phyloP scores from a whole-genome alignment of 108 stramenopile species.

The Bacterosira constricta region DNA sequence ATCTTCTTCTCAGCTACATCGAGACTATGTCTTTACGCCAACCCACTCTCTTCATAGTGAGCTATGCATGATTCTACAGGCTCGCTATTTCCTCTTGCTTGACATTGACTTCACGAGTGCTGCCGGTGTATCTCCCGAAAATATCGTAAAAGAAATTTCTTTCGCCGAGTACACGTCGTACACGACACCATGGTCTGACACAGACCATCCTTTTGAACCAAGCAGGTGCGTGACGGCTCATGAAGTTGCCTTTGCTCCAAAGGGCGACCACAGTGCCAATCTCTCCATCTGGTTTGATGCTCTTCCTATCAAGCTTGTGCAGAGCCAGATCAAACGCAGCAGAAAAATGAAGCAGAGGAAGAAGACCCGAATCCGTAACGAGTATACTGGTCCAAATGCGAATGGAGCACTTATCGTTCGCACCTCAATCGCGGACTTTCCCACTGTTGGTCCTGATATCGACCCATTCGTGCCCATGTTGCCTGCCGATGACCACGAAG shows the following conservation, averaged over 20 bases:
- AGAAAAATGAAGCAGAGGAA: constrained; percentile 32
- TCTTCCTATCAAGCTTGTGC: constrained; percentile 22
- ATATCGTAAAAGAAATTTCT: constrained; percentile 21
- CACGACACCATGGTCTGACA: constrained; percentile 10
- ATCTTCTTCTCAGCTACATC: too few species aligned
- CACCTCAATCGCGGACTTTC: constrained; percentile 26
- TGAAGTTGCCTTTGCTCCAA: constrained; percentile 22
- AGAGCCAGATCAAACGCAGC: constrained; percentile 27
- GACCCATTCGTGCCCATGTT: constrained; percentile 38
- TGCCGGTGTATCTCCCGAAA: not conserved
- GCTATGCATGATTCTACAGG: constrained; percentile 33
- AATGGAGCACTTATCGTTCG: constrained; percentile 31
- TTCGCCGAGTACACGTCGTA: constrained; percentile 10
- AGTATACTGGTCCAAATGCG: constrained; percentile 21
- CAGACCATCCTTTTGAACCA: constrained; percentile 6
- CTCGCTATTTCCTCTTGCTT: constrained; percentile 11
- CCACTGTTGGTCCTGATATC: constrained; percentile 14
- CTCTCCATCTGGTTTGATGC: constrained; percentile 30
- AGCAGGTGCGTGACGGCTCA: constrained; percentile 15
- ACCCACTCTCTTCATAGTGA: constrained; percentile 26
- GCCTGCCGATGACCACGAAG: constrained; percentile 24
- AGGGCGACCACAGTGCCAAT: constrained; percentile 18
- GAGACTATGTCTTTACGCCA: constrained; percentile 23
- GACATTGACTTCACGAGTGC: not conserved
- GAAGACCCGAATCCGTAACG: constrained; percentile 25